Base-by-base conservation (phyloP, 192 early-diverging fungal genomes). In the Entomortierella beljakovae region DNA sequence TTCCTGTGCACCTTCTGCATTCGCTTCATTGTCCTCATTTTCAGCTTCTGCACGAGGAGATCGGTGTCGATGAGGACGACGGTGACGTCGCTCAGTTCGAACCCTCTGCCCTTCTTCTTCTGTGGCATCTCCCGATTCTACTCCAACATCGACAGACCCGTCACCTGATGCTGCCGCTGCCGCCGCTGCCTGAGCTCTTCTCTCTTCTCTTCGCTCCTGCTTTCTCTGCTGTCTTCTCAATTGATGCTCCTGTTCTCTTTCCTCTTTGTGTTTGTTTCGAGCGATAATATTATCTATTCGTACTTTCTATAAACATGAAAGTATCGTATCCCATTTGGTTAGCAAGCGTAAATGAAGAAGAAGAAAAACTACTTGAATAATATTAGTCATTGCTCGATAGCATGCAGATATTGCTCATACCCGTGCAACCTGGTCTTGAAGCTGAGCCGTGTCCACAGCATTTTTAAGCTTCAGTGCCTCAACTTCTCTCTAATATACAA, bases 381-480 rank as follows among this genome's bases (percentile, higher is more conserved):
- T 43, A 18, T 43, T 18, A 43, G 42, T 43, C 42, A 43, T 11
- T 8, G 50, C 38, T 2, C 16, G 13, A 31, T 11, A 33, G 28
- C n/a, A 43, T 43, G 42, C 22, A 32, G 13, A 15, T 15, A 8
- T 6, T 11, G 20, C 31, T 34, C 72, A 29, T 77, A 77, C 74
- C 1, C 74, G 65, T 26, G 65, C 60, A 25, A 77, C 65, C 33
- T 77, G 74, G 11, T 77, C 74, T 43, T 69, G 40, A n/a, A 77
- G 42, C 32, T 55, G 58, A 2, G 74, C 74, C 46, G 25, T 35
- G 23, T 77, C 74, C 22, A 77, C 22, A 7, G 35, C 58, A 37
- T 57, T 68, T 34, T 38, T 40, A 2, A 77, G 29, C 37, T 40
- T 77, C 66, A 77, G 25, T 1, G 74, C 74, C 34, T 77, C 74